Evolutionary conservation across 306 rosid genomes (phyloP).

Genomic region (Ziziphus jujuba): DNA sequence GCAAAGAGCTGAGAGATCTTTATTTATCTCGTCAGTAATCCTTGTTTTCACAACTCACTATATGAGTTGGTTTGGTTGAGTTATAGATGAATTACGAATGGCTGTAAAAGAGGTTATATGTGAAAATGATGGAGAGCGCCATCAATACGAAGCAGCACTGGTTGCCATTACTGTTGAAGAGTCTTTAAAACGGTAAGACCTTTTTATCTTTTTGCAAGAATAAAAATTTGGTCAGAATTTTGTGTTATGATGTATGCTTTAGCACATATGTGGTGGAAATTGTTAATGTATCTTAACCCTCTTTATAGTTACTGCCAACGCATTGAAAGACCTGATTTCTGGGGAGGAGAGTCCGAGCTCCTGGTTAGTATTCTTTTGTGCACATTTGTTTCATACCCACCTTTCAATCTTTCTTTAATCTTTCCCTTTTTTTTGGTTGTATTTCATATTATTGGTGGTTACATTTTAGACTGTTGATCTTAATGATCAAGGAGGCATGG

Average conservation of each 20-base stretch:
- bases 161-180: conserved; percentile 87
- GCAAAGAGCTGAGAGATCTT: too few species aligned
- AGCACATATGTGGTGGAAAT: background rate
- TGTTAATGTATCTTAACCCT: conserved; percentile 18
- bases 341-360: conserved; percentile 98
- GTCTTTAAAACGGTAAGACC: conserved; percentile 66
- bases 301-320: conserved; percentile 81
- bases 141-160: conserved; percentile 72
- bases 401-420: background rate
- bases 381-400: background rate
- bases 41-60: too few species aligned
- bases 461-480: background rate
- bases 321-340: conserved; percentile 74
- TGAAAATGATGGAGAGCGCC: conserved; percentile 57
- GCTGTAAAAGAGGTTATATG: conserved; percentile 90
- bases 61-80: background rate
- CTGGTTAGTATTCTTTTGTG: conserved; percentile 57
- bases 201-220: background rate
- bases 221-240: conserved; percentile 18
- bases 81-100: conserved; percentile 80
- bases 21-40: too few species aligned
- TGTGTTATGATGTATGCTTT: conserved; percentile 12
- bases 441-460: background rate
- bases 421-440: background rate
- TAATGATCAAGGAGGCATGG: background rate